phyloP scores from a whole-genome alignment of 1,139 yeast genomes.

The Hansenula lynferdii region DNA sequence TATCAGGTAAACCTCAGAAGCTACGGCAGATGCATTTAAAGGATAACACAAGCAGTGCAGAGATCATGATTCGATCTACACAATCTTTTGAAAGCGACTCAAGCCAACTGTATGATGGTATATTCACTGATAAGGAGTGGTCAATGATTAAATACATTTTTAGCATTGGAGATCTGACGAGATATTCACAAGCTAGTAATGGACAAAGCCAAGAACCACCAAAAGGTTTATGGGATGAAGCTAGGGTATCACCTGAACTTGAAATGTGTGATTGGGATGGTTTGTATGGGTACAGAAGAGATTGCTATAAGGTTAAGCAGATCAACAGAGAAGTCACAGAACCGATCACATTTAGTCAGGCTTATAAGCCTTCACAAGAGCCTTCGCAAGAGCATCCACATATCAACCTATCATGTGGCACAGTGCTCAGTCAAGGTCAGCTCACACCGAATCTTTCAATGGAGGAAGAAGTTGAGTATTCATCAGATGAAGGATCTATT shows the following conservation, averaged over 20 bases:
- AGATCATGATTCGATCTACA: not conserved
- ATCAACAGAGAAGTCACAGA: too few relatives aligned
- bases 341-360: slow-evolving; percentile 7
- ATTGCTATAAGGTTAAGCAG: too few relatives aligned
- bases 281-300: slow-evolving; percentile 1
- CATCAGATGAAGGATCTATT: slow-evolving; percentile 1
- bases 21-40: slow-evolving; percentile 1
- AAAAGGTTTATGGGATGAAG: not conserved
- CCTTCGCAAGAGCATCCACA: not conserved
- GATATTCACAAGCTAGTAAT: not conserved
- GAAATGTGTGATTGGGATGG: slow-evolving; percentile 1
- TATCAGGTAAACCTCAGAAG: slow-evolving; percentile 13
- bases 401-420: not conserved
- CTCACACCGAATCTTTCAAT: too few relatives aligned
- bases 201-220: not conserved
- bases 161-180: not conserved
- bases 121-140: slow-evolving; percentile 7
- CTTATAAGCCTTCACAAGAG: not conserved
- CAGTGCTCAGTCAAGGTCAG: not conserved
- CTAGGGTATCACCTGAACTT: not conserved
- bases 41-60: not conserved
- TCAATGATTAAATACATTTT: slow-evolving; percentile 1
- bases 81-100: not conserved
- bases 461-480: not conserved
- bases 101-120: not conserved